Base-by-base conservation (phyloP, 2,329 filamentous ascomycete genomes). In the Cryphonectria carpinicola region DNA sequence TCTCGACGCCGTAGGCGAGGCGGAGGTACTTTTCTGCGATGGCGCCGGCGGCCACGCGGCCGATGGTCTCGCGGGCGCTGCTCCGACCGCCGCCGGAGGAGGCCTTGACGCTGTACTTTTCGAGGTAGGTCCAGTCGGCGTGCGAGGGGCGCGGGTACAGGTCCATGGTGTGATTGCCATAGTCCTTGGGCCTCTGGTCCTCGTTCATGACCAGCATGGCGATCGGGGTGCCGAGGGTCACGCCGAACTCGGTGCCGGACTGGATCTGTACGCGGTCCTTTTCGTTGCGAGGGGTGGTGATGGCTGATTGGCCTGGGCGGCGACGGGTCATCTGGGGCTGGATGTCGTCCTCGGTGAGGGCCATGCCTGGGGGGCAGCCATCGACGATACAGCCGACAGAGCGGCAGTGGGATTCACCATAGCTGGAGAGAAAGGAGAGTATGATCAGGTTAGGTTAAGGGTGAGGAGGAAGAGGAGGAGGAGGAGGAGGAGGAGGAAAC, bases 81-180 rank as follows among this genome's bases (percentile, higher is more conserved):
- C 92, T 95, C 73, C 96, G 88, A 68, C 96, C 95, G 76, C 96
- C 95, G 71, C 96, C 95, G 73, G 91, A 94, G 80, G 90, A 93
- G 52, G 96, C 94, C 85, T 97, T 97, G 76, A 97, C 90, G 70
- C 95, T 95, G 81, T 99, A 99, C 84, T 98, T 98, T 81, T 97
- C 93, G 72, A 97, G 87, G 83, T 98, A 98, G 72, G 96, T 98
- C 89, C 92, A 98, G 83, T 98, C 95, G 72, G 96, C 95, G 82
- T 98, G 96, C 79, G 90, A 94, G 49, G 95, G 96, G 66, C 96
- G 89, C 5, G 96, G 96, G 86, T 92, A 98, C 73, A 90, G 84
- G 82, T 98, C 93, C 89, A 98, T 98, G 41, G 95, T 97, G 79
- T 89, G 88, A 82, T 90, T 89, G 70, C 93, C 93, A 82, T 98